phyloP scores from a whole-genome alignment of 2,329 filamentous ascomycete genomes.

The Cladophialophora psammophila region DNA sequence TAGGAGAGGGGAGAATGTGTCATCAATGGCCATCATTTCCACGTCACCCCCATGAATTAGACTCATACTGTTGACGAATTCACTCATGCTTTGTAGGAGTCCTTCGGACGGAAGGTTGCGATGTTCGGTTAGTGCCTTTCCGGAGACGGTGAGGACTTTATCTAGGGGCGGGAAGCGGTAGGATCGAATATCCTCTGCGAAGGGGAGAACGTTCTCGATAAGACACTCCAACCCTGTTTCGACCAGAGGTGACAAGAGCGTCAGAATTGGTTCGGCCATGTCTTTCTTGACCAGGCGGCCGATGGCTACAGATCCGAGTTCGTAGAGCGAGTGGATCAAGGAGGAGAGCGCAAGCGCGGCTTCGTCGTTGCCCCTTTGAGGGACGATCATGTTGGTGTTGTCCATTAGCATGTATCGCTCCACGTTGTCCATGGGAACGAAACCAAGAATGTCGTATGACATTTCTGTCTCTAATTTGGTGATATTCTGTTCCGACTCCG shows the following conservation, averaged over 20 bases:
- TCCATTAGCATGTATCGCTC: slow-evolving; percentile 87
- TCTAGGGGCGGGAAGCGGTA: slow-evolving; percentile 93
- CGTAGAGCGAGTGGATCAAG: slow-evolving; percentile 83
- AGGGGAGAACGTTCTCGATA: slow-evolving; percentile 88
- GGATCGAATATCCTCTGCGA: slow-evolving; percentile 87
- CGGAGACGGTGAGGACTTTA: slow-evolving; percentile 84
- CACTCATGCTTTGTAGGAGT: slow-evolving; percentile 80
- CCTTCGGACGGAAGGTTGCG: slow-evolving; percentile 79
- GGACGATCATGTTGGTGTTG: slow-evolving; percentile 77
- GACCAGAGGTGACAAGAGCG: slow-evolving; percentile 81
- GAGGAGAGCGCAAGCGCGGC: slow-evolving; percentile 86
- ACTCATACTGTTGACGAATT: slow-evolving; percentile 94
- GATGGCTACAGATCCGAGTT: slow-evolving; percentile 84
- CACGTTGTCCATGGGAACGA: slow-evolving; percentile 76
- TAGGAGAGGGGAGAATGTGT: slow-evolving; percentile 83
- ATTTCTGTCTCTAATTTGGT: slow-evolving; percentile 83
- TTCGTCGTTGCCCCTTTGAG: slow-evolving; percentile 79
- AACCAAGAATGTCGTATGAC: slow-evolving; percentile 83
- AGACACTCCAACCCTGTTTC: slow-evolving; percentile 83
- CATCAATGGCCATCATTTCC: slow-evolving; percentile 78
- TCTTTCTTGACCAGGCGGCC: slow-evolving; percentile 87
- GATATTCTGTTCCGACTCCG: slow-evolving; percentile 82
- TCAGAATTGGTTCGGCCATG: slow-evolving; percentile 75
- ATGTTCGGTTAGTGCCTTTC: slow-evolving; percentile 80
- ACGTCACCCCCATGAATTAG: slow-evolving; percentile 73